Conservation (phyloP, 1,284 basidiomycete species). For the Takashimella tepidaria region DNA sequence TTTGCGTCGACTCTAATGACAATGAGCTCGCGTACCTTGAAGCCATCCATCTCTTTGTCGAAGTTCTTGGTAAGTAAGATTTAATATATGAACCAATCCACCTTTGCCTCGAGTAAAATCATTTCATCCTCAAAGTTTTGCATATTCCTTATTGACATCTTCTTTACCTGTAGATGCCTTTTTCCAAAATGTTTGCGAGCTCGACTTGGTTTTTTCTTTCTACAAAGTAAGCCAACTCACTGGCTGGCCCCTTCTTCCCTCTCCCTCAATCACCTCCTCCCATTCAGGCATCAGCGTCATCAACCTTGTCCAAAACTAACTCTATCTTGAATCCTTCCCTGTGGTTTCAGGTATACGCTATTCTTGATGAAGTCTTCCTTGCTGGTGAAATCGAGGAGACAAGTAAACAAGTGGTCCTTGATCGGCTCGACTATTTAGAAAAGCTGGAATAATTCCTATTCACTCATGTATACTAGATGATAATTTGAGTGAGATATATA, state of each 20-base stretch:
- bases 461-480: too few species aligned
- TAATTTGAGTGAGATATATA: too few species aligned
- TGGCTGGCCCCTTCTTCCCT: constrained; percentile 10
- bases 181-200: constrained; percentile 96
- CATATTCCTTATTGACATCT: background rate
- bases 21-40: constrained; percentile 97
- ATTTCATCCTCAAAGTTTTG: background rate
- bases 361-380: constrained; percentile 97
- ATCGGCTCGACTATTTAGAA: constrained; percentile 82
- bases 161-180: constrained; percentile 67
- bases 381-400: constrained; percentile 99
- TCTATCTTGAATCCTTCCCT: constrained; percentile 4
- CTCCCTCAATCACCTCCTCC: too few species aligned
- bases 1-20: constrained; percentile 96
- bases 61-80: constrained; percentile 76
- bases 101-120: constrained; percentile 1
- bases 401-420: constrained; percentile 88
- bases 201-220: constrained; percentile 96
- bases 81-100: background rate
- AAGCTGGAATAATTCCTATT: constrained; percentile 84
- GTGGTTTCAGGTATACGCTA: constrained; percentile 74
- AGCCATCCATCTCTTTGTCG: constrained; percentile 96
- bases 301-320: too few species aligned
- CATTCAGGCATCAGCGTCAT: too few species aligned
- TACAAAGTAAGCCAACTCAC: constrained; percentile 65